Evolutionary conservation across 805 yeast species (phyloP).

Genomic region (Hanseniaspora meyeri): DNA sequence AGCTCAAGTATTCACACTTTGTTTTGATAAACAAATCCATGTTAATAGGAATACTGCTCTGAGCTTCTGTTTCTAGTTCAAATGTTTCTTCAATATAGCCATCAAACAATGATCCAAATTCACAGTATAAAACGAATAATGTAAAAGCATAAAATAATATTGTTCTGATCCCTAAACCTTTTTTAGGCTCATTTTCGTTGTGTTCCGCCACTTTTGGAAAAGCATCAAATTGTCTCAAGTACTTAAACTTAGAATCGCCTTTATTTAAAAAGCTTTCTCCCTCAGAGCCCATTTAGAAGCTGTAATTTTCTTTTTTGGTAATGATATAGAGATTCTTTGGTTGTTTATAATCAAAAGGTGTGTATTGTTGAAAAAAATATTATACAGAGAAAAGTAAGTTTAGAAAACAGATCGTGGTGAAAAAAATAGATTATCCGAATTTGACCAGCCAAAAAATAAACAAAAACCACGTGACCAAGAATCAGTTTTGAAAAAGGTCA

Average conservation of each 20-base stretch:
- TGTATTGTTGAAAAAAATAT: neutral
- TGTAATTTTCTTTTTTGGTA: too few species aligned
- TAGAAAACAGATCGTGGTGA: too few species aligned
- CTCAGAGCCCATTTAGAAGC: neutral
- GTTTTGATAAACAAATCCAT: slow-evolving; percentile 68
- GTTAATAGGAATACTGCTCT: slow-evolving; percentile 54
- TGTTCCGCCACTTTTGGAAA: slow-evolving; percentile 49
- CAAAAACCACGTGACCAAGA: too few species aligned
- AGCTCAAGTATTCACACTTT: slow-evolving; percentile 68
- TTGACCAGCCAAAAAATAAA: too few species aligned
- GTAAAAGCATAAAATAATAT: slow-evolving; percentile 49
- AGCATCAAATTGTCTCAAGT: slow-evolving; percentile 13
- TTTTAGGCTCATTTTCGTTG: slow-evolving; percentile 57
- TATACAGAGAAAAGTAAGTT: too few species aligned
- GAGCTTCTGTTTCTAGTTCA: slow-evolving; percentile 51
- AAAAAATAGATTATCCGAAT: neutral
- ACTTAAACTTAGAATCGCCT: slow-evolving; percentile 2
- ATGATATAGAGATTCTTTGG: too few species aligned
- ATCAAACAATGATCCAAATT: slow-evolving; percentile 72
- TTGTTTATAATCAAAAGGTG: neutral
- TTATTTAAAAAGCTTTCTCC: neutral
- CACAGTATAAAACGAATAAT: slow-evolving; percentile 65
- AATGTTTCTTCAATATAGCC: slow-evolving; percentile 72
- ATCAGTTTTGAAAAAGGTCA: too few species aligned
- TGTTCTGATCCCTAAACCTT: slow-evolving; percentile 63